Evolutionary conservation across 352 stramenopile genomes (phyloP).

Genomic region (Phytophthora megakarya): DNA sequence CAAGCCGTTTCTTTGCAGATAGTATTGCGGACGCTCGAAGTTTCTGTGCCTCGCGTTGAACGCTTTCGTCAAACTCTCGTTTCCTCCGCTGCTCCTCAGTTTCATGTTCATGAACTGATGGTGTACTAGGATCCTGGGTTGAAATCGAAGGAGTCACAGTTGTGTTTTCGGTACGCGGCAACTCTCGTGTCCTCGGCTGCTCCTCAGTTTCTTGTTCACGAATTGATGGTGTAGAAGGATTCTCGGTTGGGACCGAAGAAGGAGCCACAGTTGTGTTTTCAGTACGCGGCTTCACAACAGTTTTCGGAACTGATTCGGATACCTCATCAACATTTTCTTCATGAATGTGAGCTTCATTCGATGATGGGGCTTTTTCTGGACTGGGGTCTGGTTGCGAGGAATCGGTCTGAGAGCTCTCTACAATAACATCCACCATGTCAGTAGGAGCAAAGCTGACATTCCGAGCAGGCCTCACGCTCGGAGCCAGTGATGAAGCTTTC

Average conservation of each 20-base stretch:
- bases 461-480: background rate
- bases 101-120: slow-evolving; percentile 18
- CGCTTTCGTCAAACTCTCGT: slow-evolving; percentile 62
- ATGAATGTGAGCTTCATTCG: background rate
- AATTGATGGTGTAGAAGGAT: background rate
- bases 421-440: slow-evolving; percentile 31
- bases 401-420: slow-evolving; percentile 33
- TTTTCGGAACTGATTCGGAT: slow-evolving; percentile 14
- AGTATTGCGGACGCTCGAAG: slow-evolving; percentile 68
- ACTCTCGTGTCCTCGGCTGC: slow-evolving; percentile 9
- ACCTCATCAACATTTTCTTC: slow-evolving; percentile 7
- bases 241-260: background rate
- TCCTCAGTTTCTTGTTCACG: slow-evolving; percentile 2
- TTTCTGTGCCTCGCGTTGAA: slow-evolving; percentile 66
- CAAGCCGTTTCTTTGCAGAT: slow-evolving; percentile 75
- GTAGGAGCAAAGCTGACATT: slow-evolving; percentile 45
- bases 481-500: slow-evolving; percentile 36
- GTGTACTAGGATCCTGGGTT: background rate
- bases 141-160: background rate
- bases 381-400: slow-evolving; percentile 32
- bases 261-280: slow-evolving; percentile 8
- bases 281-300: slow-evolving; percentile 5
- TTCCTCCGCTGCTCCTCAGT: slow-evolving; percentile 49
- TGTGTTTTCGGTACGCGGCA: slow-evolving; percentile 10
- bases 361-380: slow-evolving; percentile 15